phyloP scores from a whole-genome alignment of 306 rosid genomes.

The Pyrus pyrifolia region DNA sequence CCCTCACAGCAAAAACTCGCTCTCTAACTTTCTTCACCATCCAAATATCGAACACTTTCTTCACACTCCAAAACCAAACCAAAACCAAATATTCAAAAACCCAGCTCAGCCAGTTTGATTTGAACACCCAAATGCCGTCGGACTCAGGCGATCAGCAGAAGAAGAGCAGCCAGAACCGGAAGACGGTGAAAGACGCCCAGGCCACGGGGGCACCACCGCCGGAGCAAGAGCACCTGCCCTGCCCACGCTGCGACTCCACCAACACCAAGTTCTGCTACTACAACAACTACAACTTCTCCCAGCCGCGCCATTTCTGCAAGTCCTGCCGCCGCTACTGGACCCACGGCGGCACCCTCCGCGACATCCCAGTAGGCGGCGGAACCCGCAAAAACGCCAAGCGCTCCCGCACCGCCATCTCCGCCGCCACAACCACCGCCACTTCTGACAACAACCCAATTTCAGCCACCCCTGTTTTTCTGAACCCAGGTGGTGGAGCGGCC shows the following conservation, averaged over 20 bases:
- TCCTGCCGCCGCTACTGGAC: constrained; percentile 99
- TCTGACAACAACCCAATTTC: constrained; percentile 15
- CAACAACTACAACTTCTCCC: constrained; percentile 95
- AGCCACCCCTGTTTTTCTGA: constrained; percentile 28
- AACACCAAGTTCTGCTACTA: constrained; percentile 97
- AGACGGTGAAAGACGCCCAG: constrained; percentile 13
- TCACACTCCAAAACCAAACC: not conserved
- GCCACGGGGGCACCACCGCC: constrained; percentile 43
- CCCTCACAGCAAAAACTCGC: not conserved
- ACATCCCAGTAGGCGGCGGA: constrained; percentile 94
- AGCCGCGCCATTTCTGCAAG: constrained; percentile 97
- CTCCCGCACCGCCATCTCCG: constrained; percentile 45
- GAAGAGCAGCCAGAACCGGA: not conserved
- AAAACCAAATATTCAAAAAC: no score
- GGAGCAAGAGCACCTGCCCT: constrained; percentile 86
- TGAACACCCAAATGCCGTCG: constrained; percentile 40
- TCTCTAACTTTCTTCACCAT: not conserved
- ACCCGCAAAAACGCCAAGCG: constrained; percentile 86
- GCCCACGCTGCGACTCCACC: constrained; percentile 92
- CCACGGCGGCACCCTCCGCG: constrained; percentile 93
- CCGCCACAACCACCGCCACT: not conserved
- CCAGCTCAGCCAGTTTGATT: not conserved
- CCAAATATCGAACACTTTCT: not conserved
- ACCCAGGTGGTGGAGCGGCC: constrained; percentile 12
- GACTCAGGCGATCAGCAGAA: constrained; percentile 41